Conservation (phyloP, 108 stramenopile species). For the Nitzschia sp. region DNA sequence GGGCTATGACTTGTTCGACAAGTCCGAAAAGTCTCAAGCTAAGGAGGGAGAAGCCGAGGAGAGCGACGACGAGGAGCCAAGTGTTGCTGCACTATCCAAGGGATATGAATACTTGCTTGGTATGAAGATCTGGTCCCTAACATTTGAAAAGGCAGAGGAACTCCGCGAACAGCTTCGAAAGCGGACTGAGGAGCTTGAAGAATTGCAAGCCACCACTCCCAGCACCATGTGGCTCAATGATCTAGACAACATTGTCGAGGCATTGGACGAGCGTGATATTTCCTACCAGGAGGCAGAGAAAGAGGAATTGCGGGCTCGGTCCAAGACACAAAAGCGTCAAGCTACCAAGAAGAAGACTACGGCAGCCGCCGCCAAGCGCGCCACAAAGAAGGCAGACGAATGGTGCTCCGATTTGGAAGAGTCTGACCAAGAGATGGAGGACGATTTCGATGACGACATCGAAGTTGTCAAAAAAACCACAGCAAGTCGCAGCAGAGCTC, state of each 20-base stretch:
- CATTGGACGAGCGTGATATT: slow-evolving; percentile 76
- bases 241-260: slow-evolving; percentile 91
- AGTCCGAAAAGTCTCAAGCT: slow-evolving; percentile 42
- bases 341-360: slow-evolving; percentile 28
- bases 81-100: slow-evolving; percentile 68
- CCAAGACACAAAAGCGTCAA: slow-evolving; percentile 50
- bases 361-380: slow-evolving; percentile 34
- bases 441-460: slow-evolving; percentile 16
- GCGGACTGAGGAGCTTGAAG: slow-evolving; percentile 77
- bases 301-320: slow-evolving; percentile 61
- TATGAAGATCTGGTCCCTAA: slow-evolving; percentile 98
- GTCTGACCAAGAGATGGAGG: slow-evolving; percentile 46
- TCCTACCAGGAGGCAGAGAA: slow-evolving; percentile 49
- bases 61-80: slow-evolving; percentile 44
- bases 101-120: slow-evolving; percentile 99
- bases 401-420: slow-evolving; percentile 59
- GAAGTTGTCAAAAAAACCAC: background rate
- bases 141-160: slow-evolving; percentile 91
- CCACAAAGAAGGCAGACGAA: slow-evolving; percentile 61
- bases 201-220: slow-evolving; percentile 79
- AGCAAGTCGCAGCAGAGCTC: background rate
- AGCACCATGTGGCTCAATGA: slow-evolving; percentile 90
- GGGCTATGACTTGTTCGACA: slow-evolving; percentile 84
- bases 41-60: slow-evolving; percentile 62
- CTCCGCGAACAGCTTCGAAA: slow-evolving; percentile 81